Base-by-base conservation (phyloP, 2,329 filamentous ascomycete species). In the Botrytis tulipae region DNA sequence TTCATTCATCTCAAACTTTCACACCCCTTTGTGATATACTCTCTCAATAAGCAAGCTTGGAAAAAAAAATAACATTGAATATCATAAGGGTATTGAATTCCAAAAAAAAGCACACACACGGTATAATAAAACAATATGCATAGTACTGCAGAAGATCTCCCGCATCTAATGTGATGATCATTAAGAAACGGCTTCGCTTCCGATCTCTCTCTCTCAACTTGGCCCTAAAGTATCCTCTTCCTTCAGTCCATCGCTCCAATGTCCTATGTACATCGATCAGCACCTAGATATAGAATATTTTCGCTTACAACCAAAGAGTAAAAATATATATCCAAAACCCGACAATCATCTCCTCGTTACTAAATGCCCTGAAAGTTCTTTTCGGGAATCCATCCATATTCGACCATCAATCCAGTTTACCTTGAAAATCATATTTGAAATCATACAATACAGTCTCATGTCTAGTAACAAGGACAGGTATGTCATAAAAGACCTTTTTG, bases 381-480 rank as follows among this genome's bases (percentile, higher is more conserved):
- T 32, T 54, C 35, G n/a, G 35, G 32, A 22, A 44, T 44, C 3
- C 65, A 57, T 46, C 48, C 65, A 42, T 22, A 46, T 46, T 40
- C 40, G 9, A 42, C 37, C n/a, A 29, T 68, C 48, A 68, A 57
- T 57, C 65, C 65, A 57, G n/a, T 22, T 68, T 66, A 54, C 66
- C 62, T 72, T 67, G 32, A 42, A 65, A 67, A 67, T 68, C 62
- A 72, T 72, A 32, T 72, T 59, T 51, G 51, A 54, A 48, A 67
- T 72, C 62, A 72, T 72, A 60, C 62, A 72, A 67, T 42, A 16
- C 46, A 51, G 48, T 67, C 51, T 72, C 70, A 32, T 68, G 62
- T 67, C 70, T 72, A 62, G 51, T 68, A 72, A 67, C 70, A 67
- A 60, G 62, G 61, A 25, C 54, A 68, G 60, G 61, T 44, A 72